Conservation (phyloP, 169 alveolate species). For the Plasmodium gallinaceum region DNA sequence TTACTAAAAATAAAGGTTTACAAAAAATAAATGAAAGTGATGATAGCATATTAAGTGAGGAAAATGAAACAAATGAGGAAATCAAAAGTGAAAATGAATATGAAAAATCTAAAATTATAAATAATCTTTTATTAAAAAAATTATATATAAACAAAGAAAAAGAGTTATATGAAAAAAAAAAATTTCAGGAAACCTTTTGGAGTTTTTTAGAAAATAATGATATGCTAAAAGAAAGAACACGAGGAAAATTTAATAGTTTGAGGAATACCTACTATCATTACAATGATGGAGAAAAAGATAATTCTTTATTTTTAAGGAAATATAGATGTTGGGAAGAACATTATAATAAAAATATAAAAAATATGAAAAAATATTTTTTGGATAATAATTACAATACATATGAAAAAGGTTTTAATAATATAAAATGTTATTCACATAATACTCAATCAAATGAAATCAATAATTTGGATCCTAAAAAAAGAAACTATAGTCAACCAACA, state of each 20-base stretch:
- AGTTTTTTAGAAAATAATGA: conserved; percentile 12
- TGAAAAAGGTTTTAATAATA: too few species aligned
- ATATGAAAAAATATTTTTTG: too few species aligned
- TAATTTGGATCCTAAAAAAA: too few species aligned
- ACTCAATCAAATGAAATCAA: too few species aligned
- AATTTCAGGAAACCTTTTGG: conserved; percentile 4
- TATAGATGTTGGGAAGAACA: background rate
- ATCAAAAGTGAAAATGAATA: background rate
- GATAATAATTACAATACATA: too few species aligned
- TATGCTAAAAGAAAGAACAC: background rate
- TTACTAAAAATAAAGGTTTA: too few species aligned
- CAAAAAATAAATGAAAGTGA: too few species aligned
- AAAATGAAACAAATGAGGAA: background rate
- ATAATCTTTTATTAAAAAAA: conserved; percentile 24
- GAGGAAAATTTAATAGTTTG: conserved; percentile 6
- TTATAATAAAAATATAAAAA: background rate
- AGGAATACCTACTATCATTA: background rate
- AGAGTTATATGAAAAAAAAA: conserved; percentile 14
- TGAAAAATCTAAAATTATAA: conserved; percentile 34
- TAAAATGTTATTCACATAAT: too few species aligned
- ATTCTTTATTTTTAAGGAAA: background rate
- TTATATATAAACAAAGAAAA: conserved; percentile 24
- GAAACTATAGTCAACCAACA: too few species aligned
- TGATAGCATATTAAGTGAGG: background rate
- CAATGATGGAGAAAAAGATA: background rate